Percentiles rank a stretch among this genome's conserved stretches.
Conservation (phyloP, 2,329 filamentous ascomycete genomes). For the Colletotrichum spinosum region DNA sequence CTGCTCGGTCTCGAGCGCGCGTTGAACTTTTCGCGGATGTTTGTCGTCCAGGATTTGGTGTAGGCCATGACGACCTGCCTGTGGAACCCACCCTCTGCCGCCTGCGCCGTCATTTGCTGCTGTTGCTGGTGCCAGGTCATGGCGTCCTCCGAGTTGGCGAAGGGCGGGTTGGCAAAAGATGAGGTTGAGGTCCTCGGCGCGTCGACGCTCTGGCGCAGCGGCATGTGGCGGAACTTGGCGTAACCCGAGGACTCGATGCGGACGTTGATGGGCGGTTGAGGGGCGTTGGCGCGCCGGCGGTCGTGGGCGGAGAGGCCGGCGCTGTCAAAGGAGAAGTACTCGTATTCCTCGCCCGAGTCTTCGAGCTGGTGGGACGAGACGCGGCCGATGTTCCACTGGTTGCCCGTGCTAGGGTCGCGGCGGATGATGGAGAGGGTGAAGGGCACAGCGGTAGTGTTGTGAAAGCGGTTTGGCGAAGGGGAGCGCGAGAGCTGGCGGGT, state of each 20-base stretch:
- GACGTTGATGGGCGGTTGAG: conserved; percentile 60
- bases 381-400: conserved; percentile 81
- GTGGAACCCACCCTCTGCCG: conserved; percentile 53
- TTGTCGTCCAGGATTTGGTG: conserved; percentile 60
- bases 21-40: conserved; percentile 59
- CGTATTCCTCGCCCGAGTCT: conserved; percentile 46
- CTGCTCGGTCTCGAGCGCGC: conserved; percentile 40
- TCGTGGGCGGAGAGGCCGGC: conserved; percentile 40
- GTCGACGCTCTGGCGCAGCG: conserved; percentile 52
- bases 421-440: conserved; percentile 76
- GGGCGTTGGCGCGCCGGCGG: conserved; percentile 35
- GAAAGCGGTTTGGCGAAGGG: conserved; percentile 51
- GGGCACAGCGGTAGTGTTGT: conserved; percentile 51
- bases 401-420: conserved; percentile 75
- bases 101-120: conserved; percentile 18
- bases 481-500: conserved; percentile 41
- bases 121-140: conserved; percentile 28
- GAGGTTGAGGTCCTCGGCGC: conserved; percentile 18
- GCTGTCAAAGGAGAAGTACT: conserved; percentile 39
- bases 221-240: conserved; percentile 66
- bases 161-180: conserved; percentile 13
- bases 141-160: conserved; percentile 33
- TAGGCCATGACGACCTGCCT: conserved; percentile 71
- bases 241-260: conserved; percentile 68
- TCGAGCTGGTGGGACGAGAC: conserved; percentile 68